Base-by-base conservation (phyloP, 202 grass and related monocot genomes). In the Elaeis oleifera region DNA sequence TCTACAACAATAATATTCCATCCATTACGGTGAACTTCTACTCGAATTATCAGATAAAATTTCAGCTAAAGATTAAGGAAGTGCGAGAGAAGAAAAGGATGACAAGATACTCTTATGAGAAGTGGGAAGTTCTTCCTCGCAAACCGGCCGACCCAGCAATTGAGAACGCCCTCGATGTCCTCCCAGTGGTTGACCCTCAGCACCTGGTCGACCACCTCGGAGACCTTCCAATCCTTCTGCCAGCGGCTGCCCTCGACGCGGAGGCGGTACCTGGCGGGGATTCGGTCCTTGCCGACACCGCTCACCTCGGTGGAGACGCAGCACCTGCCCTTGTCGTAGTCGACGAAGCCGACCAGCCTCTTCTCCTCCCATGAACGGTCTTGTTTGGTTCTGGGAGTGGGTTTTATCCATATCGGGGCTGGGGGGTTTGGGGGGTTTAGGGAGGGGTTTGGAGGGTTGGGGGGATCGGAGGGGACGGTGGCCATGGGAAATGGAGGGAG, bases 161-260 rank as follows among this genome's bases (percentile, higher is more conserved):
- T 91, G 60, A 97, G 88, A 39, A 91, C 65, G 70, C 53, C 76
- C 18, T 91, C 88, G 68, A 91, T 72, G 13, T 84, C 76, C 57
- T 91, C 84, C 53, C 74, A 71, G 29, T 50, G 79, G 26, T 83
- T 59, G 1, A 96, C 67, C 48, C 39, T 52, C 50, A 91, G 67
- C 59, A 96, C 64, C n/a, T 76, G 84, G 54, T 75, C 72, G 17
- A 68, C 82, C 26, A 63, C 84, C 81, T 96, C 74, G 19, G 92
- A 89, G 64, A 96, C 81, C 64, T 84, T 85, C 87, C 84, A 91
- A 60, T 91, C 84, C 60, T 63, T 56, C 51, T 96, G 87, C 74
- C 81, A 78, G 56, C 79, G 76, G 67, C 23, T 79, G 2, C 79
- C 91, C 52, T 88, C 81, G 2, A 96, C 71, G 31, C 64, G 74